Evolutionary conservation across 2,329 filamentous ascomycete genomes (phyloP), one percentile per base, ranked within the genome.

Genomic region (Talaromyces sp.): DNA sequence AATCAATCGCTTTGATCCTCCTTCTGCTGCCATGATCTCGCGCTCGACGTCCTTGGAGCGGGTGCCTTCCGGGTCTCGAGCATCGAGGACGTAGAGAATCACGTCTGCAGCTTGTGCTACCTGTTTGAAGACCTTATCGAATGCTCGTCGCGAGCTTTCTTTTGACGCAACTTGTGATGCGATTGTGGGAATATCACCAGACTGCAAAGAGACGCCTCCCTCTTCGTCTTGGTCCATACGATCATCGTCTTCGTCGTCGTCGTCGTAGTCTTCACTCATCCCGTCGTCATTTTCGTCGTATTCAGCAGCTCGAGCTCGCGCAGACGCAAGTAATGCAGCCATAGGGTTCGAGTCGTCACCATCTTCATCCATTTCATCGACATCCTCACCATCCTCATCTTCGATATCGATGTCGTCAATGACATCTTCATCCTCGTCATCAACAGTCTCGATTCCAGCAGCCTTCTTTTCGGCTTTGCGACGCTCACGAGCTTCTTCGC

Each of bases 121-220:
- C 72, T 91, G 86, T 82, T 96, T 96, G 84, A 96, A 97, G 69
- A 96, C 87, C 82, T 96, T 96, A 83, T 96, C 92, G 77, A 93
- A 96, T 61, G 92, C 91, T 77, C 88, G 91, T 71, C 92, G 86
- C 59, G 93, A 96, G 54, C 83, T 84, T 66, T 89, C 87, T 70
- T 77, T 77, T 23, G 69, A 68, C 14, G 67, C 60, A 33, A 67
- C 68, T 65, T 73, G 69, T 56, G 69, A 66, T 39, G 70, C 67
- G 40, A 75, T 69, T 2, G 84, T 83, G 6, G 84, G 82, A 58
- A 83, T 78, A 16, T 64, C 54, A 11, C 81, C 81, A 28, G 44
- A 48, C 64, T 82, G 79, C 21, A 83, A 80, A 3, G 40, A 12
- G 42, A 80, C 77, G 25, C 78, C 79, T n/a, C 76, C 82, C 52